phyloP scores from a whole-genome alignment of 495 filamentous ascomycete genomes.

The Lophiostoma macrostomum region DNA sequence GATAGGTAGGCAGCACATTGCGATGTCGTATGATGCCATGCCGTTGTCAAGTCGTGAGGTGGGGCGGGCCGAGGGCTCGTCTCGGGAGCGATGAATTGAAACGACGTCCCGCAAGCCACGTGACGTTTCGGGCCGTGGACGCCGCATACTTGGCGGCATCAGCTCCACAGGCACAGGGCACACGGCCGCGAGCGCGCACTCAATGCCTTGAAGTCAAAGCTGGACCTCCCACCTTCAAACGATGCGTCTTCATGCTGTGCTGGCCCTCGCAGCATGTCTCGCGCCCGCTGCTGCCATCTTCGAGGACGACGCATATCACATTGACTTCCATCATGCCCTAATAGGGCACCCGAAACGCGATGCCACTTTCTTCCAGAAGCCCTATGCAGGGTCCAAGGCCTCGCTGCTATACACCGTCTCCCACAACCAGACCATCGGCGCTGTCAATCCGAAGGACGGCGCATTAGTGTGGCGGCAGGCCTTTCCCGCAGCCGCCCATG shows the following conservation, averaged over 20 bases:
- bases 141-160: not conserved
- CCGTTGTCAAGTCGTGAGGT: no score
- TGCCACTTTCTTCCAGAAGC: slow-evolving; percentile 93
- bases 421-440: slow-evolving; percentile 74
- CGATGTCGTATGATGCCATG: no score
- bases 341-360: slow-evolving; percentile 75
- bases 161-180: not conserved
- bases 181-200: not conserved
- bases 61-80: no score
- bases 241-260: slow-evolving; percentile 32
- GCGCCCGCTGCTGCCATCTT: slow-evolving; percentile 63
- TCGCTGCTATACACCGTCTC: slow-evolving; percentile 89
- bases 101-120: no score
- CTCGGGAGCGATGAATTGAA: no score
- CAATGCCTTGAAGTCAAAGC: slow-evolving; percentile 1
- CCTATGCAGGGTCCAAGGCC: slow-evolving; percentile 73
- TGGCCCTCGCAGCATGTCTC: slow-evolving; percentile 21
- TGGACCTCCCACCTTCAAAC: slow-evolving; percentile 9
- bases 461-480: slow-evolving; percentile 81
- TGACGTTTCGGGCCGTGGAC: no score
- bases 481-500: slow-evolving; percentile 41
- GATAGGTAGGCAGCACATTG: no score
- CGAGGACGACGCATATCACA: slow-evolving; percentile 82
- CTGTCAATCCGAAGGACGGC: slow-evolving; percentile 84
- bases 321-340: slow-evolving; percentile 91